These are phyloP conservation scores for Dryas drummondii DNA, from an alignment of 306 rosid species.

Conservation along the genomic window DNA sequence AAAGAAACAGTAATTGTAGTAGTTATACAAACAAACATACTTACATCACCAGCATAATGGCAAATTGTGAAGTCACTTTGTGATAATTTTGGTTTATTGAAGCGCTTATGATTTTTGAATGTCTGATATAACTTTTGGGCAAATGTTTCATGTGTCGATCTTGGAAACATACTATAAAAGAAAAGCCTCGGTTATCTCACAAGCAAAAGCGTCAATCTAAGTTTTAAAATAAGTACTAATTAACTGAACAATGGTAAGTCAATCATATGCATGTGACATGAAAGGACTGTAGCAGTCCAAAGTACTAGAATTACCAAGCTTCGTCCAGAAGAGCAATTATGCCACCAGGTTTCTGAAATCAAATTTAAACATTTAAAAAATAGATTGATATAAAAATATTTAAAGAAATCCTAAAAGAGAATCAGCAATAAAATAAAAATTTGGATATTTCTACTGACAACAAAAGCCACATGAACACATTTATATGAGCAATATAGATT, in stretches of 20 bases:
- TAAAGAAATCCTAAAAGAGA: neutral
- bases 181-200: slow-evolving; percentile 21
- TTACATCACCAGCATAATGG: slow-evolving; percentile 99
- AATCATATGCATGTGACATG: slow-evolving; percentile 2
- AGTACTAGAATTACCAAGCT: slow-evolving; percentile 75
- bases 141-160: slow-evolving; percentile 98
- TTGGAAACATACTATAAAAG: slow-evolving; percentile 92
- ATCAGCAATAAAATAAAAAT: neutral
- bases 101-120: slow-evolving; percentile 87
- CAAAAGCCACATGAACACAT: neutral
- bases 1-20: neutral
- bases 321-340: slow-evolving; percentile 97
- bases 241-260: slow-evolving; percentile 16
- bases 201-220: slow-evolving; percentile 8
- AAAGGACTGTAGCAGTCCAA: slow-evolving; percentile 9
- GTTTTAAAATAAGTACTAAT: neutral
- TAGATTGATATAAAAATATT: slow-evolving; percentile 7
- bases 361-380: slow-evolving; percentile 18
- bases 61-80: slow-evolving; percentile 95
- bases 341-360: slow-evolving; percentile 98
- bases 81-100: slow-evolving; percentile 86
- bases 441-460: neutral
- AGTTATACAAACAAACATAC: slow-evolving; percentile 31
- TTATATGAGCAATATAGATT: neutral
- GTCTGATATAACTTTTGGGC: slow-evolving; percentile 96